Base-by-base conservation (phyloP, 2,329 filamentous ascomycete species). In the Cercospora sojina region DNA sequence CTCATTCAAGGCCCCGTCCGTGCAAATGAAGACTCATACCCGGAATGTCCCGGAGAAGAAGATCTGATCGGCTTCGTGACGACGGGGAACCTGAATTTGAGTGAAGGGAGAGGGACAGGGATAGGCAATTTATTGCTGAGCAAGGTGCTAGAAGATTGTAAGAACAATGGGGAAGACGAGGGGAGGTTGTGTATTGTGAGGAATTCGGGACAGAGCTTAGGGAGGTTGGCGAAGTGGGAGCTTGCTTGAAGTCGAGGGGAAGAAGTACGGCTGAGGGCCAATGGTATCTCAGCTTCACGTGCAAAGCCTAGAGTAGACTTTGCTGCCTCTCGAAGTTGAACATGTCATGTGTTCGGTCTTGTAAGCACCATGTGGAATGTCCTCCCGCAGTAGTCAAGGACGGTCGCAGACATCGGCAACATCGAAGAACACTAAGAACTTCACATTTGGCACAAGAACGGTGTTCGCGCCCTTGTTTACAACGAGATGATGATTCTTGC, bases 1-100 rank as follows among this genome's bases (percentile, higher is more conserved):
- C 79, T 79, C 25, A 74, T 68, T 76, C 84, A 51, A 27, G 47
- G 79, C 75, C 75, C 81, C n/a, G 81, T 82, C 5, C 57, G 59
- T n/a, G 73, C 70, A 0, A 74, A 73, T 5, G 72, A 74, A 20
- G 69, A 71, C 0, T 76, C 79, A 0, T 87, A 91, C 71, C 89
- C 90, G 0, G 75, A 88, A 0, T 87, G 93, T n/a, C 94, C 94
- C 0, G 83, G 84, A 9, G 88, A 88, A 68, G 83, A 86, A 23
- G 91, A 97, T 76, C 83, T 98, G 12, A 86, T 98, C 59, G 95
- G 95, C 0, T 99, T 96, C 76, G 89, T 97, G 25, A 97, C 93
- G 2, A 90, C 90, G 1, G 95, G 94, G 0, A 90, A 91, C 59
- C 97, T 90, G 77, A 93, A 90, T 73, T 84, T 98, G 1, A 86